Evolutionary conservation across 208 protist species (phyloP).

Genomic region (Trichomonas tenax): DNA sequence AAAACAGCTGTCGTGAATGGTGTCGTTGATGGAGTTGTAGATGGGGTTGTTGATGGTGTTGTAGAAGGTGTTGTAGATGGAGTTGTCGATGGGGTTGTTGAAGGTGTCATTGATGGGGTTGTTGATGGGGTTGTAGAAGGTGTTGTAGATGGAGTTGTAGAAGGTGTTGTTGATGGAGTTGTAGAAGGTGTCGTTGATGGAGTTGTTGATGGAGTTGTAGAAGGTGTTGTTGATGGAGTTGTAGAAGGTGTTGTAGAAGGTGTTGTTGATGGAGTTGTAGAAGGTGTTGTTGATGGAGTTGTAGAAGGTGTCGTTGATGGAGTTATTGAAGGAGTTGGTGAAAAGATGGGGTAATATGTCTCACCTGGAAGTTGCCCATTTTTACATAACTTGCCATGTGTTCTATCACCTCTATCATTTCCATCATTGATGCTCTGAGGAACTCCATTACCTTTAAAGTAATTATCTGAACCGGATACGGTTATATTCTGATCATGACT

Average conservation of each 20-base stretch:
- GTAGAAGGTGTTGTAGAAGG: background rate
- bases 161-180: background rate
- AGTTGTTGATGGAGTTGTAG: background rate
- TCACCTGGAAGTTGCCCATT: too few relatives aligned
- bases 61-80: background rate
- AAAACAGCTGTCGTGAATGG: background rate
- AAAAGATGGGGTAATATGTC: background rate
- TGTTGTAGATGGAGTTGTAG: background rate
- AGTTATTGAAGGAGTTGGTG: background rate
- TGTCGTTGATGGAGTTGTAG: background rate
- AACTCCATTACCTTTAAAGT: too few relatives aligned
- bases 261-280: background rate
- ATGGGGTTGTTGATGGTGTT: background rate
- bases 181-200: background rate
- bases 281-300: background rate
- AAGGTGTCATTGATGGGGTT: background rate
- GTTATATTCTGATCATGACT: too few relatives aligned
- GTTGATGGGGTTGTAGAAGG: background rate
- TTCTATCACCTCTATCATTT: too few relatives aligned
- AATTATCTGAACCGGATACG: too few relatives aligned
- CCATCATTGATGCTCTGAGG: too few relatives aligned
- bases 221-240: too few relatives aligned
- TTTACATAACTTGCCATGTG: too few relatives aligned
- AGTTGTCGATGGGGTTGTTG: background rate
- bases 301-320: background rate